Conservation (phyloP, 108 stramenopile genomes). For the Skeletonema tropicum region DNA sequence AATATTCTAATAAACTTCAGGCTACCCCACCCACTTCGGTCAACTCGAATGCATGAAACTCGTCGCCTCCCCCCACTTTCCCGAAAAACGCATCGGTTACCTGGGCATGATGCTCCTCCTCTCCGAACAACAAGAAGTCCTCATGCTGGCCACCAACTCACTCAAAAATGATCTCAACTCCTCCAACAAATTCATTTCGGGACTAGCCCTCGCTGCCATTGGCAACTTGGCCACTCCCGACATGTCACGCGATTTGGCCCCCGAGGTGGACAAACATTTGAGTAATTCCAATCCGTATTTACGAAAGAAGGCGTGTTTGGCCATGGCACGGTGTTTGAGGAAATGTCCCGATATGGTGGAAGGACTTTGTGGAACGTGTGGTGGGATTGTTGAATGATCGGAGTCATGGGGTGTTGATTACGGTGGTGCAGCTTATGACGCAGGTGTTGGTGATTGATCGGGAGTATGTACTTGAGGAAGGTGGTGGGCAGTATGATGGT, state of each 20-base stretch:
- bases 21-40: constrained; percentile 99
- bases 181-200: constrained; percentile 89
- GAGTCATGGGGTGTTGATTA: constrained; percentile 96
- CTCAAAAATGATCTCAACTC: constrained; percentile 92
- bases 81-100: constrained; percentile 98
- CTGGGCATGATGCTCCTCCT: constrained; percentile 96
- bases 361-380: constrained; percentile 94
- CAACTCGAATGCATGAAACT: constrained; percentile 99
- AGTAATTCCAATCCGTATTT: constrained; percentile 82
- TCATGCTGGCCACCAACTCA: constrained; percentile 96
- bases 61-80: constrained; percentile 96
- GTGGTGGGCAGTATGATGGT: constrained; percentile 30
- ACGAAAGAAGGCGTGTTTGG: constrained; percentile 97
- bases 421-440: constrained; percentile 95
- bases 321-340: constrained; percentile 89
- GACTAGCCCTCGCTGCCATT: constrained; percentile 95
- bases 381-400: constrained; percentile 91
- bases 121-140: constrained; percentile 96
- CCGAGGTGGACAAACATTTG: constrained; percentile 96
- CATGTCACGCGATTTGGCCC: constrained; percentile 94
- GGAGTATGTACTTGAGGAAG: constrained; percentile 63
- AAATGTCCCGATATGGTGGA: constrained; percentile 97
- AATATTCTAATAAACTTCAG: constrained; percentile 31
- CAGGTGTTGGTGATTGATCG: constrained; percentile 84
- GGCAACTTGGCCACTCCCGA: constrained; percentile 97